These are phyloP conservation scores for Chiua virens DNA, from an alignment of 768 basidiomycete species.

Conservation along the genomic window DNA sequence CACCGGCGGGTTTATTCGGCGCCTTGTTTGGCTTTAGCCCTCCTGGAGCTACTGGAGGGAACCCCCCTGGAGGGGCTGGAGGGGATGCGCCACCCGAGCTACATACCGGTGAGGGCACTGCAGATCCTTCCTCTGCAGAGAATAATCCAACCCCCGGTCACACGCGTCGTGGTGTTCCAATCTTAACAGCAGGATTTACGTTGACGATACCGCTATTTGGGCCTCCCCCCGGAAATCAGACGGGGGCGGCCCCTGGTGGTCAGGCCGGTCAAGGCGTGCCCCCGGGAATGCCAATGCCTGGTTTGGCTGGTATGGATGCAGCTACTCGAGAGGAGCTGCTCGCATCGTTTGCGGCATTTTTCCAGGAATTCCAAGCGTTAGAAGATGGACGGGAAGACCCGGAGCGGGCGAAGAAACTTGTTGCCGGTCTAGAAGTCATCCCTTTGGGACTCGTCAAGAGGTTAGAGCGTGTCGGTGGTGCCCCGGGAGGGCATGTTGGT, in stretches of 20 bases:
- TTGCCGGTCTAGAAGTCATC: constrained; percentile 65
- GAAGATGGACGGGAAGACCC: constrained; percentile 58
- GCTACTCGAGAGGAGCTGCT: constrained; percentile 23
- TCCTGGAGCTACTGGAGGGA: constrained; percentile 3
- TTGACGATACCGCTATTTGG: constrained; percentile 37
- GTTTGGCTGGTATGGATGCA: constrained; percentile 21
- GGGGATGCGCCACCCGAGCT: constrained; percentile 20
- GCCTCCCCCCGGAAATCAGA: constrained; percentile 6
- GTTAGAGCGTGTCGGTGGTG: constrained; percentile 50
- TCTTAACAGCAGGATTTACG: constrained; percentile 32
- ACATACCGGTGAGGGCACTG: constrained; percentile 29
- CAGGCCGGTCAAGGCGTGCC: constrained; percentile 9
- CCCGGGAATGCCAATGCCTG: constrained; percentile 7
- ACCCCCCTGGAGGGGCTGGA: constrained; percentile 8
- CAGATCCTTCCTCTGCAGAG: constrained; percentile 16
- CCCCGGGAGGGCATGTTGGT: constrained; percentile 33
- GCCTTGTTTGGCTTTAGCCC: constrained; percentile 25
- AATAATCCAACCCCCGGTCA: constrained; percentile 25
- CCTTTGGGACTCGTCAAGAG: constrained; percentile 65
- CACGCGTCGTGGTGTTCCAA: constrained; percentile 20
- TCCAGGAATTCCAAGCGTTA: constrained; percentile 26
- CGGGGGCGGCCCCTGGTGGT: constrained; percentile 1
- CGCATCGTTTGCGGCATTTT: constrained; percentile 26
- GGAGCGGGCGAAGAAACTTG: constrained; percentile 60
- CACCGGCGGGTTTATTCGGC: constrained; percentile 23